phyloP scores from a whole-genome alignment of 1,284 basidiomycete species.

The Austroboletus novae-zelandiae region DNA sequence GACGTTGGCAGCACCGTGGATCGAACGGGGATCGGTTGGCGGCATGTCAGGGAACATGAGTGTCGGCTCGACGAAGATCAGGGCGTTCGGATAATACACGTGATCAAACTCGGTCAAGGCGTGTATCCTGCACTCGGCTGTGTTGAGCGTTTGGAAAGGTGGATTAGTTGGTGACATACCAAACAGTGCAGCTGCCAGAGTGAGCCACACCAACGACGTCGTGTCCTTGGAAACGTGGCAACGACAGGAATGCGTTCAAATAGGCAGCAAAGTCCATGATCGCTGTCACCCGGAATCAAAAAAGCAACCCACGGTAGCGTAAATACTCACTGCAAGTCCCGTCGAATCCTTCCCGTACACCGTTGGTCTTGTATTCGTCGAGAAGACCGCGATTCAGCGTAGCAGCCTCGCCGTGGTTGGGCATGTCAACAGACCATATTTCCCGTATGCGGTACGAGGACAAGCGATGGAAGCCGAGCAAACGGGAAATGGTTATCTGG shows the following conservation, averaged over 20 bases:
- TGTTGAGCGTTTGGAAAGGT: not conserved
- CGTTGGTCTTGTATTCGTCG: constrained; percentile 26
- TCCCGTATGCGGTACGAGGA: constrained; percentile 40
- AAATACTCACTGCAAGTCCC: constrained; percentile 23
- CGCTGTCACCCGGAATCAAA: constrained; percentile 9
- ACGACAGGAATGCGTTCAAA: constrained; percentile 22
- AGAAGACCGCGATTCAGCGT: constrained; percentile 41
- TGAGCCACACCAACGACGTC: constrained; percentile 25
- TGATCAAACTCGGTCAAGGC: constrained; percentile 19
- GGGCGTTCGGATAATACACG: constrained; percentile 10
- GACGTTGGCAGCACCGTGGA: constrained; percentile 30
- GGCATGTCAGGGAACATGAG: constrained; percentile 32
- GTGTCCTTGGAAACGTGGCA: constrained; percentile 24
- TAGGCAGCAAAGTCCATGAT: constrained; percentile 23
- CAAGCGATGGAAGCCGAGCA: constrained; percentile 36
- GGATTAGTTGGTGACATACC: constrained; percentile 12
- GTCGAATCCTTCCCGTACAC: not conserved
- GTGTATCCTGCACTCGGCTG: constrained; percentile 17
- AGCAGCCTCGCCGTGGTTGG: constrained; percentile 53
- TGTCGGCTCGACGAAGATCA: constrained; percentile 32
- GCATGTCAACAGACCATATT: constrained; percentile 53
- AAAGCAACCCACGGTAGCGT: too few species aligned
- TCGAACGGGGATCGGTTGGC: constrained; percentile 22
- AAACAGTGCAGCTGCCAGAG: constrained; percentile 30
- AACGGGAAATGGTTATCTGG: constrained; percentile 41